Percentiles rank a stretch among this genome's conserved stretches.
These are phyloP conservation scores for Ambrosia trifida DNA, from an alignment of 129 eudicot species.

Conservation along the genomic window DNA sequence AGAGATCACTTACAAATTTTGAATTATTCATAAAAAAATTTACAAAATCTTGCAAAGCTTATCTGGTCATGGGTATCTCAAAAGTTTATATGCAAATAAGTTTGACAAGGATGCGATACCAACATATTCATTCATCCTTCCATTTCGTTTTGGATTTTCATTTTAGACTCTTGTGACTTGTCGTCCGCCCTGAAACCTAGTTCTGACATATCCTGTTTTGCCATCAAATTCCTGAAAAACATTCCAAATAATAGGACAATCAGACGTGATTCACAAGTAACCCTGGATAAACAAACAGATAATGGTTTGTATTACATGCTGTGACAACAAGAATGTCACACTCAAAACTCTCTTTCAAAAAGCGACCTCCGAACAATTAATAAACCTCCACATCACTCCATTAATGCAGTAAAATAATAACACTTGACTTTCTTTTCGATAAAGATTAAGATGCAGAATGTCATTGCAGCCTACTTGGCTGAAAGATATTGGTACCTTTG, in stretches of 20 bases:
- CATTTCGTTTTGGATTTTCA: constrained; percentile 17
- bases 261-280: constrained; percentile 14
- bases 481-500: background rate
- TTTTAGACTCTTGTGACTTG: constrained; percentile 37
- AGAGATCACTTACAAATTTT: too few relatives aligned
- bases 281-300: background rate
- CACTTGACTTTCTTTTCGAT: background rate
- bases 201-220: constrained; percentile 92
- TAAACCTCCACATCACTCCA: constrained; percentile 7
- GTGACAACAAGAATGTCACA: constrained; percentile 15
- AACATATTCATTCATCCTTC: background rate
- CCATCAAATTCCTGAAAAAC: constrained; percentile 81
- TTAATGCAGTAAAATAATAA: background rate
- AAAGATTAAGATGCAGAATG: constrained; percentile 4
- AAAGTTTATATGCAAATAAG: background rate
- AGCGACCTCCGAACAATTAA: background rate
- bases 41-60: background rate
- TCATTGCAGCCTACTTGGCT: background rate
- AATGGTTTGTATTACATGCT: background rate
- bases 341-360: background rate
- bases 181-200: constrained; percentile 35
- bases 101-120: constrained; percentile 9
- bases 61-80: background rate
- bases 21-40: too few relatives aligned
- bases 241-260: constrained; percentile 6